These are phyloP conservation scores for Cladophialophora immunda DNA, from an alignment of 2,329 filamentous ascomycete genomes.

Conservation along the genomic window DNA sequence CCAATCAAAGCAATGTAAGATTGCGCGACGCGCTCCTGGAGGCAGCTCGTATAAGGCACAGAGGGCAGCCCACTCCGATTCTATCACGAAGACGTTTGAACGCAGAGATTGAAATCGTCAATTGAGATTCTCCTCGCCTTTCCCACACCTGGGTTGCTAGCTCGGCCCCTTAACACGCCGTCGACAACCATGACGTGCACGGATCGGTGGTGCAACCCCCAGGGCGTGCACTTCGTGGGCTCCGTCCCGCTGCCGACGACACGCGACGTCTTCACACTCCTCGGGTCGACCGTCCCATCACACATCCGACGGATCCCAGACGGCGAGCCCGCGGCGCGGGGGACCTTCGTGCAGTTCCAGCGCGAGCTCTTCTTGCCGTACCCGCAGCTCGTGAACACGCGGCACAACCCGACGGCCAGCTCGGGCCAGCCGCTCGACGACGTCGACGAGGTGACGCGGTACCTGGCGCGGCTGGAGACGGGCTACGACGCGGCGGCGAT, in stretches of 20 bases:
- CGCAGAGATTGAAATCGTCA: no score
- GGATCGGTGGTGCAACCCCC: neutral
- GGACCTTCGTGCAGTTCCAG: conserved; percentile 49
- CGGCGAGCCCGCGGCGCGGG: conserved; percentile 51
- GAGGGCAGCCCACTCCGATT: no score
- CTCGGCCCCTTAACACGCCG: neutral
- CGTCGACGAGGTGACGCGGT: neutral
- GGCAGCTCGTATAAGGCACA: no score
- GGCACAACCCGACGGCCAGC: conserved; percentile 22
- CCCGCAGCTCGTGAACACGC: conserved; percentile 20
- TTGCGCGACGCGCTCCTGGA: no score
- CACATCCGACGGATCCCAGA: conserved; percentile 52
- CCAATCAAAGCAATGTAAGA: no score
- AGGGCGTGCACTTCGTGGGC: conserved; percentile 45
- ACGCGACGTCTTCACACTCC: conserved; percentile 46
- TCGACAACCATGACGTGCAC: neutral
- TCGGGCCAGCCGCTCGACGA: conserved; percentile 15
- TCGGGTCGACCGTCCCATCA: conserved; percentile 43
- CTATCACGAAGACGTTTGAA: no score
- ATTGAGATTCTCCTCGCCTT: neutral
- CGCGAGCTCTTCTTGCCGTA: conserved; percentile 42
- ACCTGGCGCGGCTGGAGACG: conserved; percentile 12
- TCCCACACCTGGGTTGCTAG: neutral
- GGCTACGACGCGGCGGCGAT: conserved; percentile 45
- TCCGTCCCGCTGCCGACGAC: conserved; percentile 49